Conservation (phyloP, 2,329 filamentous ascomycete species). For the Xylariaceae sp. region DNA sequence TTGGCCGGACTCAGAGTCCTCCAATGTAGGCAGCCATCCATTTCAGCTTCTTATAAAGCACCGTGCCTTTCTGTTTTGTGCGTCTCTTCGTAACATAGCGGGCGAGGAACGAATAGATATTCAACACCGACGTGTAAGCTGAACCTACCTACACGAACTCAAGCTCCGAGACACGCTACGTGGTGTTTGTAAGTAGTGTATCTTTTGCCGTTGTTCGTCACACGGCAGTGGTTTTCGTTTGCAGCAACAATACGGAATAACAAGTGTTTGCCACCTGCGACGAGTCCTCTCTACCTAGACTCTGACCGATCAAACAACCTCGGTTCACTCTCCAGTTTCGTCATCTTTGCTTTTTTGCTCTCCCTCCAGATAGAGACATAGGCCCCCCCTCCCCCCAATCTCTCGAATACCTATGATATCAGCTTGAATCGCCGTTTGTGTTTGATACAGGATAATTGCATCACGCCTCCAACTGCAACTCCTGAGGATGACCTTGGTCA, state of each 20-base stretch:
- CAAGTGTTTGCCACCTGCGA: neutral
- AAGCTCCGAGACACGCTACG: conserved; percentile 11
- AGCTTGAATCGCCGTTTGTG: neutral
- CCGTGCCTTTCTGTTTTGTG: neutral
- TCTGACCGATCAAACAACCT: neutral
- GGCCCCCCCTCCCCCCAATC: too few relatives aligned
- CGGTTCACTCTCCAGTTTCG: neutral
- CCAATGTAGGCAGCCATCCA: too few relatives aligned
- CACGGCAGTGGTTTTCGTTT: conserved; percentile 11
- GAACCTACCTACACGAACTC: conserved; percentile 5
- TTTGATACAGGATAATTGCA: neutral
- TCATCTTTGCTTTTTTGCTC: conserved; percentile 1
- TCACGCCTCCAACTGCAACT: neutral
- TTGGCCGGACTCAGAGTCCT: too few relatives aligned
- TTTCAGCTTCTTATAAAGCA: too few relatives aligned
- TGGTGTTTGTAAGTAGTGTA: neutral
- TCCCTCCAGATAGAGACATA: neutral
- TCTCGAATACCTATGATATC: neutral
- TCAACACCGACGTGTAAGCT: neutral
- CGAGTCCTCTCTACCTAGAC: too few relatives aligned
- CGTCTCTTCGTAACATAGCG: neutral
- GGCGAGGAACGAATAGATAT: neutral
- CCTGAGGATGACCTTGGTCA: neutral
- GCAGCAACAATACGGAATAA: neutral
- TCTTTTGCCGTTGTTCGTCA: conserved; percentile 2